Base-by-base conservation (phyloP, 2,329 filamentous ascomycete species). In the Macrophomina pseudophaseolina region DNA sequence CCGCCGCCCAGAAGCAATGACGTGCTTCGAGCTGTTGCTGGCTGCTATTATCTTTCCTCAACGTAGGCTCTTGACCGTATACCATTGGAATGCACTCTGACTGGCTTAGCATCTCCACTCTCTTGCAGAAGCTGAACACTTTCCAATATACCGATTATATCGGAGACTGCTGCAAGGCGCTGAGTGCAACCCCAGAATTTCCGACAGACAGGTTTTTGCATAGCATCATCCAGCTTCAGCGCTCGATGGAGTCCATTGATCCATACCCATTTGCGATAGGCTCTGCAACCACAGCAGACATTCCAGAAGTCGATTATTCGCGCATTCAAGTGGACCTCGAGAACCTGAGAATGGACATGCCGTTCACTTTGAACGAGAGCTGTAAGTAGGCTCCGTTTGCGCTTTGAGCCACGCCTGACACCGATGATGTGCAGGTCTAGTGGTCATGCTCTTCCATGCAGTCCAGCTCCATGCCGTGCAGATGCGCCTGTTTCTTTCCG, bases 341-440 rank as follows among this genome's bases (percentile, higher is more conserved):
- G 5, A n/a, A 16, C 6, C 33, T 32, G 23, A 33, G 12, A 46
- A 18, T n/a, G 3, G 16, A n/a, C 3, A 16, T 46, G 7, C 40
- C 40, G 14, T 46, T 59, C 4, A 11, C 28, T 7, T 11, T 59
- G 23, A 46, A 16, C 16, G 56, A 59, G 12, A 46, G 30, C 16
- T 14, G 56, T 59, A 16, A 59, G 56, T 32, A 5, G 4, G 12
- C 3, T 14, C 12, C 35, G 4, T 3, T 11, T 3, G 6, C 33
- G 14, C 16, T 7, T 23, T 8, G 7, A 3, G 2, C 12, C 14
- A 35, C 5, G 6, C 16, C 53, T 49, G 79, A 81, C 63, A 71
- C 75, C 1, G 72, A 79, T 66, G 80, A 78, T 77, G 72, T 81
- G 1, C 78, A 81, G 66, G 63, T 79, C n/a, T 77, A 72, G 2